Evolutionary conservation across 139 green algal genomes (phyloP), one percentile per base, ranked within the genome.

Genomic region (Yamagishiella unicocca): DNA sequence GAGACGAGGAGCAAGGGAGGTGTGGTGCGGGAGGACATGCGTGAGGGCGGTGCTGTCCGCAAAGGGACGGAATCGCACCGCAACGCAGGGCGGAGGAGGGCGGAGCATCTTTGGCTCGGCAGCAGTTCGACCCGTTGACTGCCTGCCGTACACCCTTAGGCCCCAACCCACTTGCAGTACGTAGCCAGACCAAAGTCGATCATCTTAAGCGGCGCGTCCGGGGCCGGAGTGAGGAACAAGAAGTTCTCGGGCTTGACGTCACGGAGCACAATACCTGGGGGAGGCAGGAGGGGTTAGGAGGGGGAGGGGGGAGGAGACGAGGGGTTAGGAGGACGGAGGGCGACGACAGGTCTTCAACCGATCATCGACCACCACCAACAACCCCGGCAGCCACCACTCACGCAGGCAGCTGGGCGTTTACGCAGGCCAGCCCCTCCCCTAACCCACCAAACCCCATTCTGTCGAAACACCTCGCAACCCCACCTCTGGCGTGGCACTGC

Each of bases 181-280:
- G 92, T 71, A 0, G 94, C 93, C 35, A 96, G 82, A 2, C 95
- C 95, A 92, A 98, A 98, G 85, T 98, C 95, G 31, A 96, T 95
- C 40, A 90, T 82, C 50, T 97, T 97, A 22, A 98, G 89, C 0
- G 92, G 93, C 0, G 91, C 77, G 68, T 94, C 87, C 25, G 90
- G 67, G 8, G 89, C 66, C 0, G 82, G 40, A 42, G 75, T 92
- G 19, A 94, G 54, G 42, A 96, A 96, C 76, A 97, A 87, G 77
- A 98, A 97, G 88, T 97, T 98, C 12, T 96, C 94, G 1, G 95
- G 95, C 88, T 97, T 97, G 22, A 97, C 91, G 74, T 97, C 95
- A 0, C 95, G 82, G n/a, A 96, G 76, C 58, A 96, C 82, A 3
- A 97, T 93, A 2, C 92, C 79, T 85, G 71, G 14, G 8, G 43